These are phyloP conservation scores for Mortierella sp. DNA, from an alignment of 371 early-diverging fungal species.

Conservation along the genomic window DNA sequence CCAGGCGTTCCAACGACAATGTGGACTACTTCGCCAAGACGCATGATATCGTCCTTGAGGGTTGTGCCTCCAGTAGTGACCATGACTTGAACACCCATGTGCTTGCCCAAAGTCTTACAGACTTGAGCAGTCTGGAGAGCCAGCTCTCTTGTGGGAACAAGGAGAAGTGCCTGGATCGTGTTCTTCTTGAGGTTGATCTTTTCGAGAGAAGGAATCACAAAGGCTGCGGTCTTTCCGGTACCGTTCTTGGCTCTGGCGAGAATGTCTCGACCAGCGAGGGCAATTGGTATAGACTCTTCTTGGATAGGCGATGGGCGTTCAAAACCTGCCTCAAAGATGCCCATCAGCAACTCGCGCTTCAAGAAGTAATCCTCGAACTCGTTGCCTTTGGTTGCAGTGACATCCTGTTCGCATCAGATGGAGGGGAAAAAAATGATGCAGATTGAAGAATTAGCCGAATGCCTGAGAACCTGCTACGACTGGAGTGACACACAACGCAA, in stretches of 20 bases:
- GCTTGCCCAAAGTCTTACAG: conserved; percentile 93
- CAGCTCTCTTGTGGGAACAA: conserved; percentile 98
- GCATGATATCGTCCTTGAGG: conserved; percentile 98
- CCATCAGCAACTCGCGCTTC: conserved; percentile 97
- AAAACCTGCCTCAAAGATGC: conserved; percentile 98
- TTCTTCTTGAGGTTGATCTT: conserved; percentile 86
- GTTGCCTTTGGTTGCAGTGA: conserved; percentile 95
- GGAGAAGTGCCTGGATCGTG: conserved; percentile 85
- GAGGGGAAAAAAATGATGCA: not conserved
- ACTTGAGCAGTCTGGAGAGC: conserved; percentile 97
- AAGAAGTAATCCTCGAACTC: conserved; percentile 98
- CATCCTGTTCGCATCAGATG: conserved; percentile 67
- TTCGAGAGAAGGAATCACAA: conserved; percentile 95
- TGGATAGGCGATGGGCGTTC: conserved; percentile 99
- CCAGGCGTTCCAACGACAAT: conserved; percentile 98
- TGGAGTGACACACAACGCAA: too few relatives aligned
- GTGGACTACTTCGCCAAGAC: conserved; percentile 91
- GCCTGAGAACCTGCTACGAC: not conserved
- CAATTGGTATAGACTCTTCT: conserved; percentile 98
- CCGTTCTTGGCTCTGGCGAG: conserved; percentile 98
- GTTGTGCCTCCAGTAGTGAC: conserved; percentile 98
- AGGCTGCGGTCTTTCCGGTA: conserved; percentile 99
- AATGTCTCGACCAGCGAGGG: conserved; percentile 95
- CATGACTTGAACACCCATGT: conserved; percentile 94
- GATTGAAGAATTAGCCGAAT: conserved; percentile 4